Evolutionary conservation across 495 filamentous ascomycete genomes (phyloP).

Genomic region (Aspergillus kassunensis): DNA sequence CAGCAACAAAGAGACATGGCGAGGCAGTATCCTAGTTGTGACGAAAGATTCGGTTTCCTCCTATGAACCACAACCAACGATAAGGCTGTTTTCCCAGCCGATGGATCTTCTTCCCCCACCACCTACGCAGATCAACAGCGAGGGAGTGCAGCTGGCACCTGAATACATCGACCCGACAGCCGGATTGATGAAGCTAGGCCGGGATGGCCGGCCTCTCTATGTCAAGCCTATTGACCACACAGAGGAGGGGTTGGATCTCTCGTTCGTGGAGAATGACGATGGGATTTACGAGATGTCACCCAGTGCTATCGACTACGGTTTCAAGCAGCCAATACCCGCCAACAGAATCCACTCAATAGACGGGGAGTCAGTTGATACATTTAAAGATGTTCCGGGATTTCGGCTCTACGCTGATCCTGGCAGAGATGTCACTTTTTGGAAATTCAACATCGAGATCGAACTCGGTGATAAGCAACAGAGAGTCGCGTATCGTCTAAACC

Average conservation of each 20-base stretch:
- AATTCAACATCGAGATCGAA: slow-evolving; percentile 91
- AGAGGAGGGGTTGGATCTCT: slow-evolving; percentile 69
- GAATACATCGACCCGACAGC: slow-evolving; percentile 87
- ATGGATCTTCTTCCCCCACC: slow-evolving; percentile 83
- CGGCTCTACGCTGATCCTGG: slow-evolving; percentile 81
- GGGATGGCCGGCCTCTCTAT: slow-evolving; percentile 74
- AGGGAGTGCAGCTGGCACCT: slow-evolving; percentile 57
- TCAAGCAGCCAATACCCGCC: slow-evolving; percentile 38
- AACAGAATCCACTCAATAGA: slow-evolving; percentile 47
- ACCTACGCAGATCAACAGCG: slow-evolving; percentile 60
- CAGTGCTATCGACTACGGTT: slow-evolving; percentile 39
- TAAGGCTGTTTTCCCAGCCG: slow-evolving; percentile 81
- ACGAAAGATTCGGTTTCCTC: slow-evolving; percentile 76
- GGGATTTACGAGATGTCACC: slow-evolving; percentile 68
- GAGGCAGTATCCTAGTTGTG: slow-evolving; percentile 91
- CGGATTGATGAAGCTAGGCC: slow-evolving; percentile 77
- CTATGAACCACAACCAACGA: slow-evolving; percentile 70
- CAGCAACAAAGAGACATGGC: slow-evolving; percentile 73
- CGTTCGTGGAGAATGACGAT: slow-evolving; percentile 67
- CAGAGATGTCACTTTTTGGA: slow-evolving; percentile 90
- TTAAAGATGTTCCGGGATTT: slow-evolving; percentile 73
- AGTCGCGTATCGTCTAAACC: slow-evolving; percentile 93
- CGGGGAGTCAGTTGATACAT: slow-evolving; percentile 71
- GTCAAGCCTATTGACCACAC: slow-evolving; percentile 82
- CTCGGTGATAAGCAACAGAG: slow-evolving; percentile 69